Conservation (phyloP, 257 asterid species). For the Handroanthus guayacan region DNA sequence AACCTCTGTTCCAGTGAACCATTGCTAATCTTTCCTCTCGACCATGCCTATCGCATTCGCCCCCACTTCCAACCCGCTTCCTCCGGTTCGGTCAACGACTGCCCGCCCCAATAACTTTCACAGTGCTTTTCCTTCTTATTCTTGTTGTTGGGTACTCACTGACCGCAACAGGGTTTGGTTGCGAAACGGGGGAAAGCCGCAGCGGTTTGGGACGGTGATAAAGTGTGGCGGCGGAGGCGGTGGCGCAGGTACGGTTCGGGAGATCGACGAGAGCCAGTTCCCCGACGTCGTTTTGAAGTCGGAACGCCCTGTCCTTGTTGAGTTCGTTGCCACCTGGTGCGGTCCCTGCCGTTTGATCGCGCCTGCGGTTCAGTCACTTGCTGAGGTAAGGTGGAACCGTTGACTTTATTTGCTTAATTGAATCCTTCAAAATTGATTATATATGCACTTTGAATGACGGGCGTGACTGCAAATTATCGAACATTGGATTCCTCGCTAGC, state of each 20-base stretch:
- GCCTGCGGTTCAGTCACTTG: conserved; percentile 70
- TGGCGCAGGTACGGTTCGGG: conserved; percentile 51
- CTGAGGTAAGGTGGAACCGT: conserved; percentile 55
- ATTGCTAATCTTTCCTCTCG: not conserved
- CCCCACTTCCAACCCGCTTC: conserved; percentile 34
- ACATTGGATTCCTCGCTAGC: not conserved
- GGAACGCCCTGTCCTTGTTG: conserved; percentile 80
- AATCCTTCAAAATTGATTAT: not conserved
- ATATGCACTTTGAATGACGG: not conserved
- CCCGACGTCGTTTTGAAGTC: conserved; percentile 78
- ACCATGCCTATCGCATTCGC: conserved; percentile 43
- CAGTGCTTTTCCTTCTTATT: conserved; percentile 15
- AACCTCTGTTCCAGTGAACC: conserved; percentile 8
- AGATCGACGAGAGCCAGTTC: conserved; percentile 60
- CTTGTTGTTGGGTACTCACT: conserved; percentile 26
- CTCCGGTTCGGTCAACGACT: conserved; percentile 41
- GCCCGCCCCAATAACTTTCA: conserved; percentile 3
- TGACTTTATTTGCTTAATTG: conserved; percentile 4
- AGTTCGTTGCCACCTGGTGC: conserved; percentile 92
- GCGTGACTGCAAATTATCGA: not conserved
- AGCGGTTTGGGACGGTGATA: conserved; percentile 36
- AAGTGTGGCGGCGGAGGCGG: conserved; percentile 50
- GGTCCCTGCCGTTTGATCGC: conserved; percentile 93
- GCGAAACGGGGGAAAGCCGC: conserved; percentile 37
- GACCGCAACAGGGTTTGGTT: conserved; percentile 26